phyloP scores from a whole-genome alignment of 139 green algal species.

The Microglena sp. region DNA sequence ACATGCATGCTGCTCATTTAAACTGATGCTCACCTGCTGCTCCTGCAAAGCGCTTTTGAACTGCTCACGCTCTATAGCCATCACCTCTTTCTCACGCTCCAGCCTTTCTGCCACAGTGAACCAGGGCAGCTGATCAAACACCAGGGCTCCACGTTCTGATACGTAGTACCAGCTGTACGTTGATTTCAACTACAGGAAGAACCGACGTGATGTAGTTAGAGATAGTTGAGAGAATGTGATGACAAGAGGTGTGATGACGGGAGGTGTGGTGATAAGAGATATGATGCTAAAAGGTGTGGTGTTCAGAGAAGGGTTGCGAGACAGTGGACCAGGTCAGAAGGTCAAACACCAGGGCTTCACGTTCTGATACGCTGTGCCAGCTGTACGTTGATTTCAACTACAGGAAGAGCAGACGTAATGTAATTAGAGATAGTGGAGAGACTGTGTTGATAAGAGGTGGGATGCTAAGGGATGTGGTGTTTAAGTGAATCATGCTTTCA shows the following conservation, averaged over 20 bases:
- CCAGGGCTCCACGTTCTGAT: conserved; percentile 18
- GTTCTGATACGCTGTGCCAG: conserved; percentile 19
- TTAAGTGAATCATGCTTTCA: too few species aligned
- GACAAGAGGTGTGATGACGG: too few species aligned
- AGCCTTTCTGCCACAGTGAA: conserved; percentile 36
- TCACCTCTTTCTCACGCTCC: conserved; percentile 34
- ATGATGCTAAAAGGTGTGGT: too few species aligned
- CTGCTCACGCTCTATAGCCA: conserved; percentile 24
- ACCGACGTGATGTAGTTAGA: too few species aligned
- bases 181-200: conserved; percentile 15
- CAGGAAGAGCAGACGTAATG: too few species aligned
- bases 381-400: conserved; percentile 29
- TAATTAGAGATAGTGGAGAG: too few species aligned
- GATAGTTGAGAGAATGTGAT: too few species aligned
- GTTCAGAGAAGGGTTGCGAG: too few species aligned
- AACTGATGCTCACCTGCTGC: conserved; percentile 31
- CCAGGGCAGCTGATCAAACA: conserved; percentile 43
- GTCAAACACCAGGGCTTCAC: conserved; percentile 30
- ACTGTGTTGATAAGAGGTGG: too few species aligned
- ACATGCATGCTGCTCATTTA: neutral
- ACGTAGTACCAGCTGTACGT: conserved; percentile 32
- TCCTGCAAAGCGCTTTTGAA: conserved; percentile 21
- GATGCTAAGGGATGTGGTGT: too few species aligned
- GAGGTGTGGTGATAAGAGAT: too few species aligned
- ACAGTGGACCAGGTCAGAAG: conserved; percentile 42